These are phyloP conservation scores for Pseudocercospora fuligena DNA, from an alignment of 2,329 filamentous ascomycete genomes.

Conservation along the genomic window DNA sequence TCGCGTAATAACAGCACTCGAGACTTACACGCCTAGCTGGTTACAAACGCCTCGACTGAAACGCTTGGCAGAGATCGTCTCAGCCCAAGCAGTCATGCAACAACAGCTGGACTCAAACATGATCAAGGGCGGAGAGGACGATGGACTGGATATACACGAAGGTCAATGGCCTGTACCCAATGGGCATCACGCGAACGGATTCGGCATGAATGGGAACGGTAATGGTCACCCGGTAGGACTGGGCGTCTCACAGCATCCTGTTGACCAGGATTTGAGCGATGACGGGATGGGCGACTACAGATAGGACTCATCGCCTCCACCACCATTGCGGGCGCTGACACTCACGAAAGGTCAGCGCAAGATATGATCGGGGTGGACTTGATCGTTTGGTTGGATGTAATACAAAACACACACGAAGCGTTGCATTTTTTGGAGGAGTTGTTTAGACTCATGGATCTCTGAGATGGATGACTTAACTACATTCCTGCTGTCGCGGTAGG, in stretches of 20 bases:
- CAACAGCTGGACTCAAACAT: constrained; percentile 42
- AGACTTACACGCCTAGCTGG: constrained; percentile 98
- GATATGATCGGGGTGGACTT: not conserved
- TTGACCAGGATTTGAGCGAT: constrained; percentile 23
- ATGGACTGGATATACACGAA: constrained; percentile 28
- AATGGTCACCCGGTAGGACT: constrained; percentile 13
- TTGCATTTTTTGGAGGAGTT: not conserved
- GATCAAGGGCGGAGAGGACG: constrained; percentile 35
- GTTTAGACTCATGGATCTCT: not conserved
- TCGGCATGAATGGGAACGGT: constrained; percentile 19
- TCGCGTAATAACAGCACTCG: constrained; percentile 89
- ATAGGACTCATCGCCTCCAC: constrained; percentile 13
- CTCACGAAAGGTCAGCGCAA: not conserved
- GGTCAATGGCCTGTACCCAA: constrained; percentile 31
- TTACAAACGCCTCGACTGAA: constrained; percentile 94
- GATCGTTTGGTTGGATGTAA: not conserved
- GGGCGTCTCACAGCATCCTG: constrained; percentile 20
- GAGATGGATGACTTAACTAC: not conserved
- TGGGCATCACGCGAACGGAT: constrained; percentile 17
- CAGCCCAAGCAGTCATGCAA: constrained; percentile 92
- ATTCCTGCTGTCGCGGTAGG: not conserved
- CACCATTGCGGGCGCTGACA: not conserved
- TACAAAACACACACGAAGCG: not conserved
- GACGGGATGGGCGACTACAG: constrained; percentile 20
- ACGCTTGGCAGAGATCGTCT: constrained; percentile 96